Conservation (phyloP, 495 filamentous ascomycete species). For the Hypoxylon fragiforme region DNA sequence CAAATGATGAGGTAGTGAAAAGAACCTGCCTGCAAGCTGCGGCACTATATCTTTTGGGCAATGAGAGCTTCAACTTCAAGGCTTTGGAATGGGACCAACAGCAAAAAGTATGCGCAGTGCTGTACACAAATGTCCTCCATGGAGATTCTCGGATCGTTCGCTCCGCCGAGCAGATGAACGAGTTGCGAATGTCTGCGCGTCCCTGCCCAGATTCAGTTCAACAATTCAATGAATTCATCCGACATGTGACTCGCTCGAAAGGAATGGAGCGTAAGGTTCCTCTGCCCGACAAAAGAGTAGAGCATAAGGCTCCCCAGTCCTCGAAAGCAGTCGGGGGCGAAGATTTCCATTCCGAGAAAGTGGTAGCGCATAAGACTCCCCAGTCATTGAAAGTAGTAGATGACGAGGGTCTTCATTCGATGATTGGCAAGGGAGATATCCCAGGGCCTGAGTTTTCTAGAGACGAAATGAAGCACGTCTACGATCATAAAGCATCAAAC, state of each 20-base stretch:
- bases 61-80: conserved; percentile 16
- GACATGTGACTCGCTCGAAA: background rate
- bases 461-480: too few species aligned
- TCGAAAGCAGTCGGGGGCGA: too few species aligned
- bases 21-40: background rate
- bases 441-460: too few species aligned
- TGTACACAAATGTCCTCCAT: conserved; percentile 19
- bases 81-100: conserved; percentile 12
- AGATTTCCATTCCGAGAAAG: too few species aligned
- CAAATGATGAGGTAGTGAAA: background rate
- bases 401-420: too few species aligned
- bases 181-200: background rate
- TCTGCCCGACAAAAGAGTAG: too few species aligned
- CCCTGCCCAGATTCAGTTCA: conserved; percentile 4
- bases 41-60: conserved; percentile 3
- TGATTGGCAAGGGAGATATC: too few species aligned
- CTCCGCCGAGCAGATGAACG: conserved; percentile 5
- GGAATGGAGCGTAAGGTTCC: too few species aligned
- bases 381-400: background rate
- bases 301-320: too few species aligned
- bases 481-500: too few species aligned
- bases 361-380: background rate
- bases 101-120: conserved; percentile 3
- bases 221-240: background rate
- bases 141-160: conserved; percentile 13